These are phyloP conservation scores for Penicillium salamii DNA, from an alignment of 495 filamentous ascomycete species.

Conservation along the genomic window DNA sequence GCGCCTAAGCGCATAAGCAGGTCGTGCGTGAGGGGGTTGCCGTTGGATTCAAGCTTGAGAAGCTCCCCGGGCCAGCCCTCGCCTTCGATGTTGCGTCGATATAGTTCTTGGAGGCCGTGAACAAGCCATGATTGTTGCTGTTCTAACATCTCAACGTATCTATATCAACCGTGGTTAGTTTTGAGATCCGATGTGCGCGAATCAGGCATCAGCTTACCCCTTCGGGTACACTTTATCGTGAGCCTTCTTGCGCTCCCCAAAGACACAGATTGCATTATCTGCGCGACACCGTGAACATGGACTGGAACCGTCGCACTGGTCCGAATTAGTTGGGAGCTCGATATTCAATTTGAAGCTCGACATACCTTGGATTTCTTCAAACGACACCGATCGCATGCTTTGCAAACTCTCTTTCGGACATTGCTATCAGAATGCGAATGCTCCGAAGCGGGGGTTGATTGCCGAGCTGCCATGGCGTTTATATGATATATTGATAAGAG, in stretches of 20 bases:
- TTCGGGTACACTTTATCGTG: conserved; percentile 64
- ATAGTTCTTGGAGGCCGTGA: conserved; percentile 58
- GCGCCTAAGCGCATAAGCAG: conserved; percentile 59
- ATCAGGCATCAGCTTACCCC: too few relatives aligned
- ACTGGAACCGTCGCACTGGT: conserved; percentile 56
- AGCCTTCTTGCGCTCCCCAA: conserved; percentile 60
- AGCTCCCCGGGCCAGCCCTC: conserved; percentile 55
- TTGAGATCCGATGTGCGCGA: too few relatives aligned
- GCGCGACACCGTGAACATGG: conserved; percentile 59
- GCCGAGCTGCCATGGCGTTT: conserved; percentile 44
- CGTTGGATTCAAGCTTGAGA: conserved; percentile 50
- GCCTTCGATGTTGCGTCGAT: conserved; percentile 47
- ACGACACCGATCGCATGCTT: conserved; percentile 63
- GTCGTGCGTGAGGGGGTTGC: conserved; percentile 65
- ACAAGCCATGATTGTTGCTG: conserved; percentile 65
- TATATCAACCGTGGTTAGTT: conserved; percentile 19
- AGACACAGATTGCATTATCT: conserved; percentile 60
- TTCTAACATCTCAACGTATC: conserved; percentile 71
- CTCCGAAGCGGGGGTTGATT: conserved; percentile 45
- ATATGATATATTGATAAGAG: conserved; percentile 9
- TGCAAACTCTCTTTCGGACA: conserved; percentile 58
- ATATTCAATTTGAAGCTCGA: not conserved
- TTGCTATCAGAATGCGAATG: conserved; percentile 43
- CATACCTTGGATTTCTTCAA: conserved; percentile 64
- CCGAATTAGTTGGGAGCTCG: conserved; percentile 20